These are phyloP conservation scores for Phytopythium aichiense DNA, from an alignment of 352 stramenopile species.

Conservation along the genomic window DNA sequence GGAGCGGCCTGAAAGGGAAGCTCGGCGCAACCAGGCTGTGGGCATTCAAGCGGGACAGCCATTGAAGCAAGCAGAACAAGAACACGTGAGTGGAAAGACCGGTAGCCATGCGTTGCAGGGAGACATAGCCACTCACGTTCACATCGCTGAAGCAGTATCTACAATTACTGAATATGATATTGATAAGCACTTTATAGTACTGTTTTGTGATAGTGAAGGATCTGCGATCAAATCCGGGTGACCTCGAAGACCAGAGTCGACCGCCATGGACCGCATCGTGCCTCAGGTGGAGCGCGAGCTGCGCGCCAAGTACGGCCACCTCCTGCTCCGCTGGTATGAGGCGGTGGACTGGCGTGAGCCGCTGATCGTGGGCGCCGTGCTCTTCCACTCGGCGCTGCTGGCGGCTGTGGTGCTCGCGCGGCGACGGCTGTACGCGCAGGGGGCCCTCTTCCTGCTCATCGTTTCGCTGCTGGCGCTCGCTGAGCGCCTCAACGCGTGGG, in stretches of 20 bases:
- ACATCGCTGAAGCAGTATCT: no score
- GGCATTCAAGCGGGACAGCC: no score
- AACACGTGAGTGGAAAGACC: no score
- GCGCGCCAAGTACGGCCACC: conserved; percentile 61
- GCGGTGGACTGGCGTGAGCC: conserved; percentile 78
- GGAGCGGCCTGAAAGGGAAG: no score
- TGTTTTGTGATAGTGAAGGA: no score
- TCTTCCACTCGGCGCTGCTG: conserved; percentile 55
- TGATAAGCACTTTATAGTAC: no score
- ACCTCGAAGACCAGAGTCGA: neutral
- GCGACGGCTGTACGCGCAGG: conserved; percentile 51
- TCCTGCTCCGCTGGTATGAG: conserved; percentile 83
- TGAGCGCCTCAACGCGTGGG: conserved; percentile 68
- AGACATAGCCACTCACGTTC: no score
- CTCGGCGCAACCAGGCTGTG: no score
- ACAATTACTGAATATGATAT: no score
- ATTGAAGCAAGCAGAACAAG: no score
- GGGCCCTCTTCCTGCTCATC: conserved; percentile 63
- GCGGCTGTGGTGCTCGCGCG: conserved; percentile 46
- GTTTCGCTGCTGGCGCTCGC: conserved; percentile 48
- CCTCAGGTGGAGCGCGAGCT: conserved; percentile 65
- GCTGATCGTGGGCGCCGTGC: conserved; percentile 54
- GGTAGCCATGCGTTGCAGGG: no score
- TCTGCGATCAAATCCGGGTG: neutral
- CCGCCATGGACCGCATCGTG: conserved; percentile 53